A percentile compares a stretch with the other conserved stretches of the same genome.
Conservation (phyloP, 2,329 filamentous ascomycete genomes). For the Fusarium coicis region DNA sequence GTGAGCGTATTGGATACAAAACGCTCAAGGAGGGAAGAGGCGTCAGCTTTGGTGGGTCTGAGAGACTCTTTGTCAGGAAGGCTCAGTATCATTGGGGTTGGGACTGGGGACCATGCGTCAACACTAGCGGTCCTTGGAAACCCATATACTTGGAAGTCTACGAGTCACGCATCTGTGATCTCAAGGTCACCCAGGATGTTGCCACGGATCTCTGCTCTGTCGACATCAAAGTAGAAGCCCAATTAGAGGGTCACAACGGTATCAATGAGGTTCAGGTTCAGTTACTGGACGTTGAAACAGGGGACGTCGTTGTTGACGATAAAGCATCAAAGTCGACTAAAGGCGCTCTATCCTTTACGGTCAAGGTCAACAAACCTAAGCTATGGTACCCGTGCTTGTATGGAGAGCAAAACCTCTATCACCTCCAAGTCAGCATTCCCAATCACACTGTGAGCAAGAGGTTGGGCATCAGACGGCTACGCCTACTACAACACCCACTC, state of each 20-base stretch:
- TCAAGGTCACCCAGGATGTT: background rate
- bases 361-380: background rate
- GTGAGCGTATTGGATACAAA: background rate
- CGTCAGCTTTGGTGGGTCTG: slow-evolving; percentile 2
- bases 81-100: slow-evolving; percentile 19
- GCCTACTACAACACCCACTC: background rate
- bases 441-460: background rate
- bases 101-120: slow-evolving; percentile 9
- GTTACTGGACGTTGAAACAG: background rate
- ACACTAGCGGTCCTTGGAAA: slow-evolving; percentile 9
- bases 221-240: background rate
- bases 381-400: slow-evolving; percentile 7
- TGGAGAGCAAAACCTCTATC: background rate
- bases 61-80: background rate
- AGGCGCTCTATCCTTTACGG: fast-evolving
- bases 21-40: background rate
- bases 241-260: fast-evolving
- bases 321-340: fast-evolving
- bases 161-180: background rate
- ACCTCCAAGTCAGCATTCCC: fast-evolving
- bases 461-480: background rate
- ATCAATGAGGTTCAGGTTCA: background rate
- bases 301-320: fast-evolving
- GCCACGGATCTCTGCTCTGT: background rate
- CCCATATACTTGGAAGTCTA: background rate